phyloP scores from a whole-genome alignment of 169 alveolate genomes.

The Hepatocystis sp. region DNA sequence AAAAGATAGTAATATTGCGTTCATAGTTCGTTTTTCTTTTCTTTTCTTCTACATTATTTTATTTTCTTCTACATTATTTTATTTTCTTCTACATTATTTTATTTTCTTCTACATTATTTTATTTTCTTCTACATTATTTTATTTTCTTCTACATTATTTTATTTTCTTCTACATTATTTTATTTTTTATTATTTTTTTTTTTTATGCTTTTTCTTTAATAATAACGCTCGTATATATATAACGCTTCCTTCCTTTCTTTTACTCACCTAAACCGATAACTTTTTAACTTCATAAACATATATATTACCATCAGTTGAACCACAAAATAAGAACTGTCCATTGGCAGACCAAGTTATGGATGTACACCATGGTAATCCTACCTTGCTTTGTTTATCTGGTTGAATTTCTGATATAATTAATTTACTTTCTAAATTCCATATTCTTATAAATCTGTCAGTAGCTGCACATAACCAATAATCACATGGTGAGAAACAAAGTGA shows the following conservation, averaged over 20 bases:
- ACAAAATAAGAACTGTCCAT: constrained; percentile 94
- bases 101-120: too few relatives aligned
- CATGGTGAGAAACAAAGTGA: constrained; percentile 96
- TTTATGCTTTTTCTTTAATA: too few relatives aligned
- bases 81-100: too few relatives aligned
- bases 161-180: too few relatives aligned
- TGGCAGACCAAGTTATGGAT: constrained; percentile 95
- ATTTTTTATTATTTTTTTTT: too few relatives aligned
- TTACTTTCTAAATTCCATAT: constrained; percentile 96
- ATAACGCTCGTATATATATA: too few relatives aligned
- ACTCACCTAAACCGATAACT: constrained; percentile 29
- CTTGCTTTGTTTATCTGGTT: constrained; percentile 91
- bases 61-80: too few relatives aligned
- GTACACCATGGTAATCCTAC: constrained; percentile 96
- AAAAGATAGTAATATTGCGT: too few relatives aligned
- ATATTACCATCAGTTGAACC: constrained; percentile 94
- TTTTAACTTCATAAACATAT: constrained; percentile 90
- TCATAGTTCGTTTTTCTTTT: too few relatives aligned
- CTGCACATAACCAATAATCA: constrained; percentile 97
- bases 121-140: too few relatives aligned
- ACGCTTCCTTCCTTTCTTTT: constrained; percentile 10
- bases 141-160: too few relatives aligned
- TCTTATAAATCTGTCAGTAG: constrained; percentile 95
- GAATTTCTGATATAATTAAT: constrained; percentile 92
- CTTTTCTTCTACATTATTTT: too few relatives aligned